Evolutionary conservation across 2,329 filamentous ascomycete species (phyloP).

Genomic region (Calonectria pseudoreteaudii): DNA sequence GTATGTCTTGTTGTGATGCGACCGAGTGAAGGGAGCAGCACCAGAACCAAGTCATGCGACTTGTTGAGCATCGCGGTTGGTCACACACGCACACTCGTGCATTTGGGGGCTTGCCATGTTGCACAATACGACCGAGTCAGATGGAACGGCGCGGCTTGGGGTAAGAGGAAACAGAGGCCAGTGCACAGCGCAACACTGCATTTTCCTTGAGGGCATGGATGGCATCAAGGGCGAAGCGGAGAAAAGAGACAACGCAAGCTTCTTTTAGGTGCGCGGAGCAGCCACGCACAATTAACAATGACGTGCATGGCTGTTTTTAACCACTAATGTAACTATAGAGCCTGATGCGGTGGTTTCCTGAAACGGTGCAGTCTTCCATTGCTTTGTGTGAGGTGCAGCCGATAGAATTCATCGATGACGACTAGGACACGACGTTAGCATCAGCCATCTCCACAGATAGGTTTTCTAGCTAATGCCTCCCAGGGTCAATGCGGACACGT

Average conservation of each 20-base stretch:
- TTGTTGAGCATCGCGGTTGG: not conserved
- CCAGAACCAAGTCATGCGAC: not conserved
- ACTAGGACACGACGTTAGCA: not conserved
- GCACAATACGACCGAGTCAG: not conserved
- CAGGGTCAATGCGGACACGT: not conserved
- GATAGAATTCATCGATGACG: constrained; percentile 7
- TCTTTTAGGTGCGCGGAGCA: not conserved
- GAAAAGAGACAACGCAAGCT: not conserved
- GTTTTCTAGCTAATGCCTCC: not conserved
- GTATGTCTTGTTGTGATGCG: not conserved
- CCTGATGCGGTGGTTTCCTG: not conserved
- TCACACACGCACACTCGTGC: constrained; percentile 2
- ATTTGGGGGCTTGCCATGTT: not conserved
- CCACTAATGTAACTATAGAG: not conserved
- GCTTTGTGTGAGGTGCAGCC: not conserved
- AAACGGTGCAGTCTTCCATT: not conserved
- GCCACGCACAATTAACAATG: not conserved
- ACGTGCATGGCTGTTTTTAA: not conserved
- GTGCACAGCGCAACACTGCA: not conserved
- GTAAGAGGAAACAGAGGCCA: constrained; percentile 1
- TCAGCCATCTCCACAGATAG: not conserved
- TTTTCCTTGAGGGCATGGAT: not conserved
- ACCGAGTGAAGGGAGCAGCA: not conserved
- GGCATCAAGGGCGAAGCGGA: not conserved
- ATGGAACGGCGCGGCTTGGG: not conserved